Evolutionary conservation across 1,284 basidiomycete species (phyloP), one percentile per base, ranked within the genome.

Genomic region (Papiliotrema terrestris): DNA sequence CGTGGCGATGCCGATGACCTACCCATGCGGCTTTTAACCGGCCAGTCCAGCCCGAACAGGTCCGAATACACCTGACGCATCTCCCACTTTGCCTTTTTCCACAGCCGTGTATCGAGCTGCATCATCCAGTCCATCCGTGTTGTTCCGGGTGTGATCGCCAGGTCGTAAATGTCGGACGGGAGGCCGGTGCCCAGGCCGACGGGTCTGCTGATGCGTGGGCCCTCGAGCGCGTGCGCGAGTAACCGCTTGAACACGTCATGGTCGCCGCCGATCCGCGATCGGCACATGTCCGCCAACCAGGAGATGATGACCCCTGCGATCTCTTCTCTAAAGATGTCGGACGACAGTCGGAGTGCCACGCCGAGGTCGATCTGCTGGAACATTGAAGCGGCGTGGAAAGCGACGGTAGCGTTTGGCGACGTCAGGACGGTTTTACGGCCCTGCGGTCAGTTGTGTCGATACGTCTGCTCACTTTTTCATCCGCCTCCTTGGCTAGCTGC

Each of bases 291-390:
- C 54, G 87, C 78, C 25, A 96, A 78, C 86, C 89, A 94, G 61
- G 90, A 86, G 58, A 95, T 86, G 54, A 95, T 83, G 29, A 89
- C 84, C 1, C 85, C 86, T 6, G 85, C 85, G 17, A 93, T 82
- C 69, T 95, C 88, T 71, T 98, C 95, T 59, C 87, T 84, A 71
- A 92, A 97, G 0, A 89, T 88, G 68, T 97, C 92, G 66, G 88
- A 87, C 2, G 91, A 88, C 20, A 88, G 83, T 5, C 92, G 84
- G 50, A 98, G 85, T 1, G 91, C 94, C 20, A 98, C 90, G 5
- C 89, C 90, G 1, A 98, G 80, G 67, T 98, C 94, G 59, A 98
- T 93, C 65, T 90, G 87, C 14, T 86, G 81, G 56, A 99, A 85
- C 52, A 84, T 82, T 50, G 85, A 86, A 0, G 91, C 91, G 50